A percentile compares a stretch with the other conserved stretches of the same genome.
Evolutionary conservation across 163 green algal species (phyloP).

Genomic region (Scenedesmus sp.): DNA sequence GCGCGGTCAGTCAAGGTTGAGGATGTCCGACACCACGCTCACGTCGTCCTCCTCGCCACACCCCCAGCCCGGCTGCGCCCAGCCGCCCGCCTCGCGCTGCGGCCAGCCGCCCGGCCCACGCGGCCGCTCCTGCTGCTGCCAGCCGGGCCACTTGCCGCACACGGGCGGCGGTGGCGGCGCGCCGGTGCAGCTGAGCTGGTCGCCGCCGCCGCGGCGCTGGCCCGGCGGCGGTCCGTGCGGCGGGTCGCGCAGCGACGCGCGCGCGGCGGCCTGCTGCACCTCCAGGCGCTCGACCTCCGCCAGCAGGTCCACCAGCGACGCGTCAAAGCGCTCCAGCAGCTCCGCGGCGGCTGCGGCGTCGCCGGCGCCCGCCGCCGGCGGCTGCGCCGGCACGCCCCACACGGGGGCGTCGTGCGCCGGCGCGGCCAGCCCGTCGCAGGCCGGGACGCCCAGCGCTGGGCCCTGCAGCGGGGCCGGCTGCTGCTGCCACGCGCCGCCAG

Average conservation of each 20-base stretch:
- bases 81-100: neutral
- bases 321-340: slow-evolving; percentile 31
- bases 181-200: neutral
- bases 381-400: neutral
- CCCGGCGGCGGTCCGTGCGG: neutral
- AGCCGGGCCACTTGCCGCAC: neutral
- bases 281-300: slow-evolving; percentile 36
- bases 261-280: slow-evolving; percentile 20
- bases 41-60: slow-evolving; percentile 18
- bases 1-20: neutral
- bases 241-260: neutral
- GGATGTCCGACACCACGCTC: slow-evolving; percentile 20
- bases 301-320: slow-evolving; percentile 34
- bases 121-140: neutral
- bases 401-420: too few relatives aligned
- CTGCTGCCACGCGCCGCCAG: too few relatives aligned
- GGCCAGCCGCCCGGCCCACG: neutral
- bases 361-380: neutral
- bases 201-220: neutral
- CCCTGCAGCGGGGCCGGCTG: too few relatives aligned
- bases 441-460: too few relatives aligned
- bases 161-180: neutral
- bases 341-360: neutral
- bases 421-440: too few relatives aligned
- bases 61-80: neutral